Conservation (phyloP, 768 basidiomycete species). For the Nidula microcarpa region DNA sequence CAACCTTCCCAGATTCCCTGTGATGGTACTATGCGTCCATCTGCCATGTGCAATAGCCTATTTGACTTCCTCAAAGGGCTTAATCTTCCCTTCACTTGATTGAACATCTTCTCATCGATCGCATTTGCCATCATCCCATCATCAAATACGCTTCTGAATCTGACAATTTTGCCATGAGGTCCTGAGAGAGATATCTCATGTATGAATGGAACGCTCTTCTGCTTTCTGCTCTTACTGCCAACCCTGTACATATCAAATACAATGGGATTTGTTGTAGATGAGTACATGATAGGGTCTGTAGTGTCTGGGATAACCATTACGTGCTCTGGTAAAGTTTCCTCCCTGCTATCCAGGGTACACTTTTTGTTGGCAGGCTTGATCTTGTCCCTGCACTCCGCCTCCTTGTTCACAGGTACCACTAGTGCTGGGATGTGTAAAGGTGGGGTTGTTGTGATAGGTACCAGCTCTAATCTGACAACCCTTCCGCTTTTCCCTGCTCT, state of each 20-base stretch:
- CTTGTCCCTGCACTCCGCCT: slow-evolving; percentile 4
- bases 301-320: slow-evolving; percentile 1
- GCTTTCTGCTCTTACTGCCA: not conserved
- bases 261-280: not conserved
- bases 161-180: slow-evolving; percentile 9
- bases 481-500: slow-evolving; percentile 15
- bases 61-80: slow-evolving; percentile 7
- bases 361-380: not conserved
- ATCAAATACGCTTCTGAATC: slow-evolving; percentile 15
- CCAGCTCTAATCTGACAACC: slow-evolving; percentile 13
- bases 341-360: not conserved
- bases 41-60: slow-evolving; percentile 25
- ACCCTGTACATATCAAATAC: slow-evolving; percentile 4
- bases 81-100: slow-evolving; percentile 7
- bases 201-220: slow-evolving; percentile 13
- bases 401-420: slow-evolving; percentile 3
- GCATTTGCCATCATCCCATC: slow-evolving; percentile 25
- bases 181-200: slow-evolving; percentile 12
- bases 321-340: slow-evolving; percentile 1
- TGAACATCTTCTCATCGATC: slow-evolving; percentile 14
- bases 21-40: slow-evolving; percentile 15
- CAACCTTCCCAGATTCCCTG: slow-evolving; percentile 14
- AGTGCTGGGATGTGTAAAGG: not conserved
- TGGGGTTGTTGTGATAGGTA: slow-evolving; percentile 7
- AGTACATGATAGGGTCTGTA: too few species aligned